Conservation (phyloP, 257 asterid species). For the Anisodus tanguticus region DNA sequence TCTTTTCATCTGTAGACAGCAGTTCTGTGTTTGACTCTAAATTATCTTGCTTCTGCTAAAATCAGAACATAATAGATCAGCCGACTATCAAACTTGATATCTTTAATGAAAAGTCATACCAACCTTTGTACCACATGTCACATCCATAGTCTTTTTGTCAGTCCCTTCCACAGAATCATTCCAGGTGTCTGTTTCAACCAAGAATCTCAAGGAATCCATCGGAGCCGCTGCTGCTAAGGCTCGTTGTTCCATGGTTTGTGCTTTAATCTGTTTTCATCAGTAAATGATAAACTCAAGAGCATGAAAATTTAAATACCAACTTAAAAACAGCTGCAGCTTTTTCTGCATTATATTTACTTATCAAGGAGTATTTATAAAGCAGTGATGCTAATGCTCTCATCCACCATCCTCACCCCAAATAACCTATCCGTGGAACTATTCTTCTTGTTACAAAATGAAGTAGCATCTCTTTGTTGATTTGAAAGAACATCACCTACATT, state of each 20-base stretch:
- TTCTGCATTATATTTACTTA: neutral
- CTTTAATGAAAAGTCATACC: constrained; percentile 29
- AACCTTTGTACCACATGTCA: constrained; percentile 68
- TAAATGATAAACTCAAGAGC: constrained; percentile 18
- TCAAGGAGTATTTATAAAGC: neutral
- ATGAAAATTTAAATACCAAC: constrained; percentile 18
- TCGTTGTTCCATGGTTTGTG: constrained; percentile 61
- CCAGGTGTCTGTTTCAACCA: constrained; percentile 50
- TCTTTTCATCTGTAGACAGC: constrained; percentile 46
- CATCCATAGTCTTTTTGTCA: constrained; percentile 41
- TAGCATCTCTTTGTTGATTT: neutral
- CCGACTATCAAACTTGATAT: constrained; percentile 32
- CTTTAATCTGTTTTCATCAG: constrained; percentile 44
- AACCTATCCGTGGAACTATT: neutral
- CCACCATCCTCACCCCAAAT: constrained; percentile 17
- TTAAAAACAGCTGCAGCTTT: neutral
- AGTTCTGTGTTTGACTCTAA: constrained; percentile 51
- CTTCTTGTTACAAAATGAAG: neutral
- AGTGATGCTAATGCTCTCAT: constrained; percentile 18
- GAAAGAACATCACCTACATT: constrained; percentile 18
- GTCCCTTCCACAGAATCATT: constrained; percentile 47
- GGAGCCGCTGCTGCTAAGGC: constrained; percentile 87
- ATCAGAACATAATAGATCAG: constrained; percentile 33
- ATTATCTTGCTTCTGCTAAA: constrained; percentile 68
- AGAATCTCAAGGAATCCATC: constrained; percentile 73